Evolutionary conservation across 495 filamentous ascomycete species (phyloP).

Genomic region (Oidiodendron maius): DNA sequence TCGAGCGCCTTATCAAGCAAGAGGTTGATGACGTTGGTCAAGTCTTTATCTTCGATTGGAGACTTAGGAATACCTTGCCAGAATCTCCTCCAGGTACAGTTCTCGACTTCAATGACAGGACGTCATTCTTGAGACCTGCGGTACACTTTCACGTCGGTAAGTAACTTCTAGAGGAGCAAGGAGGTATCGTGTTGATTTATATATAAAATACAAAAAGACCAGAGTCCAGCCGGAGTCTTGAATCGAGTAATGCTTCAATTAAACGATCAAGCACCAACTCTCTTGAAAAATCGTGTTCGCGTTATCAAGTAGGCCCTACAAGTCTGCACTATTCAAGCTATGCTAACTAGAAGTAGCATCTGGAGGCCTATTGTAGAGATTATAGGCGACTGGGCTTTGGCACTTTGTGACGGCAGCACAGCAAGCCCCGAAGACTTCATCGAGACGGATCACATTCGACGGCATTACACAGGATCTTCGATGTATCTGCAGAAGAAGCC

Average conservation of each 20-base stretch:
- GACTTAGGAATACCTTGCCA: neutral
- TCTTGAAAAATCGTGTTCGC: no score
- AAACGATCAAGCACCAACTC: no score
- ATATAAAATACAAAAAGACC: no score
- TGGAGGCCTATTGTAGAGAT: no score
- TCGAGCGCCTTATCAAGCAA: conserved; percentile 17
- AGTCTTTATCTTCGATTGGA: conserved; percentile 28
- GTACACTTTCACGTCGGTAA: conserved; percentile 4
- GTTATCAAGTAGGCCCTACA: no score
- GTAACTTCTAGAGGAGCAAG: conserved; percentile 19
- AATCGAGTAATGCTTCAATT: no score
- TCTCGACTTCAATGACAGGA: conserved; percentile 3
- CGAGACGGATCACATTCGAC: conserved; percentile 21
- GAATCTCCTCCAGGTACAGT: neutral
- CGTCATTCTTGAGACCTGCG: neutral
- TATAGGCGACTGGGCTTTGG: no score
- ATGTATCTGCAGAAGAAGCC: conserved; percentile 21
- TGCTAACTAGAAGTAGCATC: no score
- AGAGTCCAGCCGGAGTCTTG: no score
- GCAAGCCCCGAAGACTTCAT: conserved; percentile 22
- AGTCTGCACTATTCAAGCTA: no score
- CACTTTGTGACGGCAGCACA: no score
- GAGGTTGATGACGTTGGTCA: conserved; percentile 22
- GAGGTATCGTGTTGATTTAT: no score
- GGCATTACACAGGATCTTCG: conserved; percentile 20